A percentile compares a stretch with the other conserved stretches of the same genome.
phyloP scores from a whole-genome alignment of 805 yeast species.

The Yamadazyma scolyti region DNA sequence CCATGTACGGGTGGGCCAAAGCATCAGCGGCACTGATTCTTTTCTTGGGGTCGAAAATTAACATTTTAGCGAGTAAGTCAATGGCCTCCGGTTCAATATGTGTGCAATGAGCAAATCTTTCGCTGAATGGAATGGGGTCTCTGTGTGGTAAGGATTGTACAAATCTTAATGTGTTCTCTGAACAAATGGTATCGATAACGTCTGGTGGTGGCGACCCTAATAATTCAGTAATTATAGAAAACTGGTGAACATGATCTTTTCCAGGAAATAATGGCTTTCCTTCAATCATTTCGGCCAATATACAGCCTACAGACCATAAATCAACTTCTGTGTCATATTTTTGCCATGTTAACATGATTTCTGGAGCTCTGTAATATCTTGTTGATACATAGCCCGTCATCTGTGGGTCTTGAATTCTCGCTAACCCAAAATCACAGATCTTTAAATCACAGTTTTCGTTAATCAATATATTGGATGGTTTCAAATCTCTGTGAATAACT shows the following conservation, averaged over 20 bases:
- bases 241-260: conserved; percentile 97
- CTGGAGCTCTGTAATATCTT: conserved; percentile 95
- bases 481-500: conserved; percentile 84
- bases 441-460: conserved; percentile 89
- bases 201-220: conserved; percentile 96
- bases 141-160: conserved; percentile 91
- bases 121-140: conserved; percentile 84
- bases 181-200: conserved; percentile 92
- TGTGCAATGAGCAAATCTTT: conserved; percentile 63
- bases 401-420: conserved; percentile 96
- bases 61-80: conserved; percentile 82
- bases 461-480: conserved; percentile 79
- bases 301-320: conserved; percentile 97
- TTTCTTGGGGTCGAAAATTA: conserved; percentile 91
- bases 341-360: conserved; percentile 98
- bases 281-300: conserved; percentile 95
- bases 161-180: conserved; percentile 90
- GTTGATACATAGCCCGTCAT: conserved; percentile 99
- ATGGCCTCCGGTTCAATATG: conserved; percentile 80
- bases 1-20: conserved; percentile 82
- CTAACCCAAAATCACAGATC: conserved; percentile 92
- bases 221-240: conserved; percentile 92
- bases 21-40: conserved; percentile 93
- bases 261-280: conserved; percentile 98
- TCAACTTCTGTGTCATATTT: conserved; percentile 95